Base-by-base conservation (phyloP, 1,139 yeast genomes). In the Scheffersomyces parashehatae region DNA sequence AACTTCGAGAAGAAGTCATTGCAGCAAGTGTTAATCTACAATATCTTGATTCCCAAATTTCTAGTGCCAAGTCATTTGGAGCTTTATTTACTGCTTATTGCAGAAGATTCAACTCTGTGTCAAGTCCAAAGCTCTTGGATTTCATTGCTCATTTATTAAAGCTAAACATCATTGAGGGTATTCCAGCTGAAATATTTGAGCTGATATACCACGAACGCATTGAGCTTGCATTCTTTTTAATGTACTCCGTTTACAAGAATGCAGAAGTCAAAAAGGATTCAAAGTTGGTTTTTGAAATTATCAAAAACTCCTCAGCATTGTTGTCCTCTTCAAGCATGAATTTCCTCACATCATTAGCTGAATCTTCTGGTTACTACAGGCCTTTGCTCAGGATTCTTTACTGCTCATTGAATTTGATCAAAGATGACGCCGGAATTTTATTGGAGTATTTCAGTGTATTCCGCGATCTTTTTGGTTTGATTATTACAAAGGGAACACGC, bases 41-140 rank as follows among this genome's bases (percentile, higher is more conserved):
- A 48, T 77, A 74, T 57, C 73, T 83, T 15, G 77, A 82, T 41
- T 78, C 93, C 1, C 96, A 89, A 57, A 70, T 84, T 16, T 69
- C 79, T 3, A 78, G 86, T 26, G 84, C 88, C 3, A 84, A 83
- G 56, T 79, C 96, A 0, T 83, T 87, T 77, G 91, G 95, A 40
- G 90, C 93, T 1, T 67, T 90, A 12, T 51, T 87, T 28, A 83
- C 95, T 0, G 81, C 95, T 0, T 78, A 78, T 50, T 77, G 84
- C 53, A 70, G 75, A 43, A 64, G 63, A 37, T 73, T 62, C 48
- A 51, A 51, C 28, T 58, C 64, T 30, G 53, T 58, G 12, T 55
- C 80, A 12, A 61, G 61, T 41, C 42, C 63, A 0, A 59, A 70
- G 1, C 73, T 77, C 50, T 59, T 79, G 52, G 64, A 64, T 20